These are phyloP conservation scores for Aspergillus ochraceoroseus DNA, from an alignment of 2,329 filamentous ascomycete species.

Conservation along the genomic window DNA sequence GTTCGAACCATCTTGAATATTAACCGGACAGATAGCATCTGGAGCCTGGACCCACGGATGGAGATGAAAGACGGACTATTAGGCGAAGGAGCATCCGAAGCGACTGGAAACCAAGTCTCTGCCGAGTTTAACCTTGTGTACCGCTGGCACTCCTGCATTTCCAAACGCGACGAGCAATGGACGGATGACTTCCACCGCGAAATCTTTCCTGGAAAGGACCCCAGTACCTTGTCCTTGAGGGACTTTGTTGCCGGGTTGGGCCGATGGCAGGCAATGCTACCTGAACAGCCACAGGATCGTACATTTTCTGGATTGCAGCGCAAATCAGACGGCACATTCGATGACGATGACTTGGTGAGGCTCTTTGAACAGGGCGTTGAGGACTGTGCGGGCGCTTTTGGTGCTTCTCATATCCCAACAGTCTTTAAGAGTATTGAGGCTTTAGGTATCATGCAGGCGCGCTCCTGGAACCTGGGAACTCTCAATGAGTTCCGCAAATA, in stretches of 20 bases:
- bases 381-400: slow-evolving; percentile 57
- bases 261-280: slow-evolving; percentile 41
- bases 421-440: slow-evolving; percentile 59
- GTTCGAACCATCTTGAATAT: slow-evolving; percentile 58
- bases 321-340: slow-evolving; percentile 49
- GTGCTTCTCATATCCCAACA: slow-evolving; percentile 55
- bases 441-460: slow-evolving; percentile 58
- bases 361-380: slow-evolving; percentile 57
- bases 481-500: slow-evolving; percentile 55
- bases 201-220: slow-evolving; percentile 42
- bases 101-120: slow-evolving; percentile 62
- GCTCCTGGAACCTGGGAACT: slow-evolving; percentile 57
- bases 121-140: slow-evolving; percentile 66
- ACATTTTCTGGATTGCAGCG: slow-evolving; percentile 50
- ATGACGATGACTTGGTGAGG: slow-evolving; percentile 54
- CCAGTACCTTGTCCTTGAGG: slow-evolving; percentile 32
- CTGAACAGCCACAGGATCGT: slow-evolving; percentile 45
- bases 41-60: slow-evolving; percentile 61
- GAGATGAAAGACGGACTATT: slow-evolving; percentile 50
- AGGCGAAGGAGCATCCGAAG: slow-evolving; percentile 49
- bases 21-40: slow-evolving; percentile 55
- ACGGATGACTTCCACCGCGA: slow-evolving; percentile 52
- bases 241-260: slow-evolving; percentile 41
- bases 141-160: slow-evolving; percentile 60
- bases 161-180: slow-evolving; percentile 58